Evolutionary conservation across 2,329 filamentous ascomycete genomes (phyloP), one percentile per base, ranked within the genome.

Genomic region (Uncinocarpus reesii): DNA sequence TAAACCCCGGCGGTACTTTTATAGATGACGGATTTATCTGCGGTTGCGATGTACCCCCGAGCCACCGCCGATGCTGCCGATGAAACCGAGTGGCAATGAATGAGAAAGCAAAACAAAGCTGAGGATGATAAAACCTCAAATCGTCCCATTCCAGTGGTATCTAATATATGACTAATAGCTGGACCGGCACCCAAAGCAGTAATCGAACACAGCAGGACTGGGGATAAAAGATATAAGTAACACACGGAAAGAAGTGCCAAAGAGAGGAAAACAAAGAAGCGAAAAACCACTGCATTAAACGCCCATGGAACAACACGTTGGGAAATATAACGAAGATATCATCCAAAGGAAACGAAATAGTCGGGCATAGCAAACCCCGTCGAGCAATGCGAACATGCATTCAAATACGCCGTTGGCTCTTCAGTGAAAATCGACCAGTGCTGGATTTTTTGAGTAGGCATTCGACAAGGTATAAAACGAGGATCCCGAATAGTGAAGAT

Each of bases 101-200:
- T 34, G 28, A 15, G 4, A 41, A 41, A 28, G 24, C 23, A 35
- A 42, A 28, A 11, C 4, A 18, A 10, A 42, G 2, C n/a, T n/a
- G n/a, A n/a, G n/a, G n/a, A 42, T 7, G 1, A 10, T 15, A 21
- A 28, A 20, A 15, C 31, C 31, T 26, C n/a, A 37, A 45, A 20
- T 41, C 35, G 34, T 40, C 16, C n/a, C 44, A 40, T 40, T 47
- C 35, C 44, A 38, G 44, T 47, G 34, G 44, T 47, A 47, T 47
- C 44, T 47, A 47, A 41, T 24, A 41, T 26, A 38, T 23, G 36
- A 41, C 28, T 40, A 40, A 38, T 7, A n/a, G 23, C 37, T 47
- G 44, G 8, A 32, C 24, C 44, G 38, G 16, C 34, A 23, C 15
- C 44, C 15, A 32, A 38, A 32, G n/a, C 23, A 43, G 28, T 34